Evolutionary conservation across 2,329 filamentous ascomycete genomes (phyloP), one percentile per base, ranked within the genome.

Genomic region (Colletotrichum sp.): DNA sequence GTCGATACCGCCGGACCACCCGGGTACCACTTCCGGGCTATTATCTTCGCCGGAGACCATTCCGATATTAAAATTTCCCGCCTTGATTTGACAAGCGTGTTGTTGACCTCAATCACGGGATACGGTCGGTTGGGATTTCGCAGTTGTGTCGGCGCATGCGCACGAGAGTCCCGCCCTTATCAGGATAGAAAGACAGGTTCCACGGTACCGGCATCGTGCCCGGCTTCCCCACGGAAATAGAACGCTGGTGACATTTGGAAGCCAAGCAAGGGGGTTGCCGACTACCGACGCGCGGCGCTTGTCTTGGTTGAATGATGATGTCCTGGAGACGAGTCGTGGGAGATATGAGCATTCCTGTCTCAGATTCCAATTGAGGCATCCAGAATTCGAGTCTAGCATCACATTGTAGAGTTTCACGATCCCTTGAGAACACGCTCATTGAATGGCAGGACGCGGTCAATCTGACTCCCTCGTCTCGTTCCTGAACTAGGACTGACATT

Each of bases 301-400:
- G 39, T 75, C 21, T 67, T 63, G 36, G 52, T 21, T 32, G 26
- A 26, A 21, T 34, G 32, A 34, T 49, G 26, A 75, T 60, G 28
- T 28, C 44, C 44, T n/a, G 67, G 59, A 32, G 16, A 32, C 24
- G 30, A 57, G 59, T 32, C 30, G 66, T 26, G 63, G 21, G 16
- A 59, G 63, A 64, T 16, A 70, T 64, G 69, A 72, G 52, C 44
- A 72, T 67, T 18, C 49, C 16, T 72, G 69, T 75, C 72, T 75
- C 36, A 26, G 69, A 36, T 52, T 55, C 18, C 72, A 52, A 30
- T 26, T 10, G 26, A 21, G 10, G 13, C 5, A 18, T 30, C 9
- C 59, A 63, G n/a, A 63, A 13, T 21, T 26, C 12, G 28, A 30
- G 18, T 28, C n/a, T 39, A 18, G n/a, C 24, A 30, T 8, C 15